Evolutionary conservation across 2,329 filamentous ascomycete genomes (phyloP), one percentile per base, ranked within the genome.

Genomic region (Nannizzia gypsea): DNA sequence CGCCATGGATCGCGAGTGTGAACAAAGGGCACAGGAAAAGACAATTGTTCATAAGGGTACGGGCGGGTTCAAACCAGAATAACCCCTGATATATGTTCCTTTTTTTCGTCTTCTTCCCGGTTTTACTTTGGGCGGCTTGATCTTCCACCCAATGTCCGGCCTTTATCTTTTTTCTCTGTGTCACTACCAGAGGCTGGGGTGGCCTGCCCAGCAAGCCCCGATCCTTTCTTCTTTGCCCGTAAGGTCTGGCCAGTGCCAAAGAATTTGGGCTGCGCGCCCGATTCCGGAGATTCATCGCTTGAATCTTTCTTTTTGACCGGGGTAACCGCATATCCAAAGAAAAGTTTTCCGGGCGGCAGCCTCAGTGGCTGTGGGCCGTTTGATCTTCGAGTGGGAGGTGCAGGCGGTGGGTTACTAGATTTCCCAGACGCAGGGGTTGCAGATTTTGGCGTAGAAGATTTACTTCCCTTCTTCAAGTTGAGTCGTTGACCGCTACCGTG

Each of bases 311-410:
- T 89, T 77, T 90, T 91, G 46, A 95, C 80, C 0, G 92, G 92
- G 72, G 88, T 95, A 70, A 96, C 82, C 68, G 95, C 87, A 69
- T 97, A 99, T 2, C 93, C 93, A 64, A 99, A 95, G 78, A 99
- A 99, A 3, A 99, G 80, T 74, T 96, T 95, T 67, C 93, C 93
- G 0, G 88, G 87, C 0, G 89, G 83, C 57, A 99, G 73, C 28
- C 93, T 82, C 6, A 99, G 80, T 2, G 92, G 90, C 70, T 93
- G 88, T 0, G 92, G 90, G 0, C 90, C 91, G 64, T 92, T 90
- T 13, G 80, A 84, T 63, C 82, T 76, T 56, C 77, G 71, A 3
- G 69, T 66, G 2, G 75, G 72, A 52, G 74, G 70, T 2, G 76
- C 74, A 31, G 76, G 72, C 8, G 73, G 67, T 38, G 67, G 62